Evolutionary conservation across 805 yeast species (phyloP), one percentile per base, ranked within the genome.

Genomic region (Saturnispora galanensis): DNA sequence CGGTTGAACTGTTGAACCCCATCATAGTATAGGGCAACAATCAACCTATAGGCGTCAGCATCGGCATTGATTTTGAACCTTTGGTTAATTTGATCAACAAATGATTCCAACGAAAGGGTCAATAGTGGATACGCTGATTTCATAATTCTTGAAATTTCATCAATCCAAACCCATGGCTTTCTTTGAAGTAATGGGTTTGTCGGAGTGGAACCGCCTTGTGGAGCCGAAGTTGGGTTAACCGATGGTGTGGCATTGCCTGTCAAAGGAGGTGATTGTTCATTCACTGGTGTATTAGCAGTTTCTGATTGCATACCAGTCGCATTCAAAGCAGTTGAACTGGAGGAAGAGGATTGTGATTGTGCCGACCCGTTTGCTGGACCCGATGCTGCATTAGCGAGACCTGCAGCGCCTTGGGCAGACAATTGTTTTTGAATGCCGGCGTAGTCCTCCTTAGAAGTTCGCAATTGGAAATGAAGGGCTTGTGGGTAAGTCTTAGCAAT

Each of bases 401-500:
- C 32, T 12, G 39, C 15, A 8, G 33, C 18, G 12, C 40, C 42
- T 38, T 45, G 60, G 31, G 49, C 52, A 6, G 79, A 76, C 50
- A 56, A 48, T 60, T 86, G 96, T 45, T 90, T 73, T 60, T 88
- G 95, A 43, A 88, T 74, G 2, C 84, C 88, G 3, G 88, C 81
- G 63, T 81, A 86, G 54, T 93, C 98, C 59, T 93, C 99, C 59
- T 84, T 85, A 0, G 97, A 86, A 1, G 98, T 93, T 46, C 98
- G 72, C 54, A 93, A 70, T 57, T 89, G 97, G 79, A 89, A 93
- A 57, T 93, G 97, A 46, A 93, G 71, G 0, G 98, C 96, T 65
- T 93, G 99, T 1, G 99, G 99, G 65, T 84, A 94, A 43, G 88
- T 81, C 68, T 93, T 93, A 1, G 98, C 98, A 57, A 93, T 93